phyloP scores from a whole-genome alignment of 2,329 filamentous ascomycete genomes.

The Ophiocordyceps unilateralis region DNA sequence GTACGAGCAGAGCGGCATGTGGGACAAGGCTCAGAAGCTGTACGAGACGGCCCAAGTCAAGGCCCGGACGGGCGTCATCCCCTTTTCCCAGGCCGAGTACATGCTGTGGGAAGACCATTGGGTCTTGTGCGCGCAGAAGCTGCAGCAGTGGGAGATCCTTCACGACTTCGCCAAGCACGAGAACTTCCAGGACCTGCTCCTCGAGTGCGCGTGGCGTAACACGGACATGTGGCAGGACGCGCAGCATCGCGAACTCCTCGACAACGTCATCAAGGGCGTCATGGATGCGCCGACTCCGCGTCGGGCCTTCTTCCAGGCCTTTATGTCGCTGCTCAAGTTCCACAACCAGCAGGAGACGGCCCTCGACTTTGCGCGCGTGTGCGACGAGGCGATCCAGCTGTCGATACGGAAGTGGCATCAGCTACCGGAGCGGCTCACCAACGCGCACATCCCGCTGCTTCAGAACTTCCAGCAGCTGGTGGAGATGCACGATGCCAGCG shows the following conservation, averaged over 20 bases:
- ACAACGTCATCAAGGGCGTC: conserved; percentile 87
- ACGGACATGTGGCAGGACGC: conserved; percentile 86
- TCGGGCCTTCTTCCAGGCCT: conserved; percentile 92
- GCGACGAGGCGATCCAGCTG: conserved; percentile 92
- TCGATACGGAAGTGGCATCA: conserved; percentile 99
- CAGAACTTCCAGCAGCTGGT: conserved; percentile 98
- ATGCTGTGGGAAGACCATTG: conserved; percentile 99
- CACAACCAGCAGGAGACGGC: conserved; percentile 71
- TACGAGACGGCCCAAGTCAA: conserved; percentile 97
- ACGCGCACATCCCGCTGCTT: conserved; percentile 83
- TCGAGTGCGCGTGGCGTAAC: conserved; percentile 91
- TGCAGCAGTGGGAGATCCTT: conserved; percentile 97
- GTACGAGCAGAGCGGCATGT: conserved; percentile 97
- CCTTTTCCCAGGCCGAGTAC: conserved; percentile 92
- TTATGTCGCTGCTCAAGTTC: conserved; percentile 89
- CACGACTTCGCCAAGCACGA: conserved; percentile 98
- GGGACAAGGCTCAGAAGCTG: conserved; percentile 95
- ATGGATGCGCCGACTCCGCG: conserved; percentile 94
- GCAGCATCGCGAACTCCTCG: conserved; percentile 75
- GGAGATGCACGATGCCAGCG: conserved; percentile 90
- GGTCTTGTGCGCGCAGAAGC: conserved; percentile 91
- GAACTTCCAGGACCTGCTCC: conserved; percentile 87
- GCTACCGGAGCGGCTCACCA: conserved; percentile 80
- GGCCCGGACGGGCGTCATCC: conserved; percentile 85
- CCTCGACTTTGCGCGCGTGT: conserved; percentile 72